Evolutionary conservation across 352 stramenopile genomes (phyloP).

Genomic region (Pythium guiyangense): DNA sequence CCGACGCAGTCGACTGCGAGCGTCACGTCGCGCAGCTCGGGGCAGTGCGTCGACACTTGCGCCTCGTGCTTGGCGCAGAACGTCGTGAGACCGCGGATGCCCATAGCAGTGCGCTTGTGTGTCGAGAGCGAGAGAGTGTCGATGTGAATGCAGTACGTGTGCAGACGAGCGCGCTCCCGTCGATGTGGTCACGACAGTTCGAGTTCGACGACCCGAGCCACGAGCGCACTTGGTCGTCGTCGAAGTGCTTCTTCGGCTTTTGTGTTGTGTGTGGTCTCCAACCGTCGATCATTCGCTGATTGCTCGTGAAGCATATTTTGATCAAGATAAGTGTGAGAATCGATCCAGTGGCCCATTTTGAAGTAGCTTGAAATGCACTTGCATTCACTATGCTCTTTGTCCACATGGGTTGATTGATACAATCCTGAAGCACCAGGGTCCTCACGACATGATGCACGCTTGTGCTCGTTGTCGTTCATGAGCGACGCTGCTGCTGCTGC

Average conservation of each 20-base stretch:
- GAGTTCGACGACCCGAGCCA: background rate
- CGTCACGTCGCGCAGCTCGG: constrained; percentile 52
- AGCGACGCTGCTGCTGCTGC: background rate
- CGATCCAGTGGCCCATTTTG: background rate
- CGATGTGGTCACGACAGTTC: background rate
- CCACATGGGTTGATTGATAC: no score
- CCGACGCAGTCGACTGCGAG: constrained; percentile 80
- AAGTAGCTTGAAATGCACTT: no score
- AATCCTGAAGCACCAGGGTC: no score
- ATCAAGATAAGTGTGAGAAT: background rate
- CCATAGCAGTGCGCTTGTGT: constrained; percentile 26
- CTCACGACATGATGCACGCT: no score
- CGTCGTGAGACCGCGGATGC: constrained; percentile 51
- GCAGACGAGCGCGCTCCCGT: background rate
- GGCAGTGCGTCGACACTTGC: constrained; percentile 25
- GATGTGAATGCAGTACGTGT: background rate
- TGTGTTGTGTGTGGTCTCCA: background rate
- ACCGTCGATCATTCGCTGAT: background rate
- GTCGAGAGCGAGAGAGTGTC: background rate
- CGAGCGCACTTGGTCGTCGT: background rate
- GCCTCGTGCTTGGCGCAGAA: constrained; percentile 54
- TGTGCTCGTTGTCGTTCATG: background rate
- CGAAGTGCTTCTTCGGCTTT: background rate
- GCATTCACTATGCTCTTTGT: no score
- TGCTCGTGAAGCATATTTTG: background rate